These are phyloP conservation scores for Hirschfeldia incana DNA, from an alignment of 345 rosid genomes.

Conservation along the genomic window DNA sequence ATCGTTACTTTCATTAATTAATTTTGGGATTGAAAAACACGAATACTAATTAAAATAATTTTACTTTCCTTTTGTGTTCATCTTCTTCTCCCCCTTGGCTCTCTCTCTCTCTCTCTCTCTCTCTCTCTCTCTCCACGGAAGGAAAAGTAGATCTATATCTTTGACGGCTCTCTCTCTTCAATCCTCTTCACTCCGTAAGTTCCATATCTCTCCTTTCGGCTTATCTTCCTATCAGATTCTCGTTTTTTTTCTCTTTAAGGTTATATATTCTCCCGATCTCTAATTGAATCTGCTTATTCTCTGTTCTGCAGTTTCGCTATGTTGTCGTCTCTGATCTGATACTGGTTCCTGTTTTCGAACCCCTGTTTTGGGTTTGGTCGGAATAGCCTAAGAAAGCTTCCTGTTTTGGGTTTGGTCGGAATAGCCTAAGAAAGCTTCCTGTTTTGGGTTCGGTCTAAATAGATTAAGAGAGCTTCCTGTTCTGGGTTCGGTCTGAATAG, in stretches of 20 bases:
- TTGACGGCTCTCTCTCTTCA: slow-evolving; percentile 16
- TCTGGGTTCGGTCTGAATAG: background rate
- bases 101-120: background rate
- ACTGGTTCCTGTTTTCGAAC: background rate
- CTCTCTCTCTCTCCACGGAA: slow-evolving; percentile 15
- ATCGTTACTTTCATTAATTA: background rate
- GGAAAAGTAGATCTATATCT: background rate
- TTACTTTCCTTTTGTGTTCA: slow-evolving; percentile 26
- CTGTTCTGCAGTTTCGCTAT: background rate
- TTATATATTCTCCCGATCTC: background rate
- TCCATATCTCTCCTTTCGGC: background rate
- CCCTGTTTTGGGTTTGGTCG: background rate
- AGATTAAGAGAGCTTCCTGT: background rate
- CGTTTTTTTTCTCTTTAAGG: background rate
- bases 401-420: background rate
- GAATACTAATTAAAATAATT: slow-evolving; percentile 29
- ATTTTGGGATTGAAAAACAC: slow-evolving; percentile 1
- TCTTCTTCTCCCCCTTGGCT: slow-evolving; percentile 29
- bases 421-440: background rate
- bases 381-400: background rate
- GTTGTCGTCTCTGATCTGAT: background rate
- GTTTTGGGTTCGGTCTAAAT: background rate
- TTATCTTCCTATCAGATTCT: background rate
- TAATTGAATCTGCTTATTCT: background rate
- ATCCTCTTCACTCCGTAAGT: slow-evolving; percentile 1